Evolutionary conservation across 495 filamentous ascomycete species (phyloP).

Genomic region (Aspergillus egyptiacus): DNA sequence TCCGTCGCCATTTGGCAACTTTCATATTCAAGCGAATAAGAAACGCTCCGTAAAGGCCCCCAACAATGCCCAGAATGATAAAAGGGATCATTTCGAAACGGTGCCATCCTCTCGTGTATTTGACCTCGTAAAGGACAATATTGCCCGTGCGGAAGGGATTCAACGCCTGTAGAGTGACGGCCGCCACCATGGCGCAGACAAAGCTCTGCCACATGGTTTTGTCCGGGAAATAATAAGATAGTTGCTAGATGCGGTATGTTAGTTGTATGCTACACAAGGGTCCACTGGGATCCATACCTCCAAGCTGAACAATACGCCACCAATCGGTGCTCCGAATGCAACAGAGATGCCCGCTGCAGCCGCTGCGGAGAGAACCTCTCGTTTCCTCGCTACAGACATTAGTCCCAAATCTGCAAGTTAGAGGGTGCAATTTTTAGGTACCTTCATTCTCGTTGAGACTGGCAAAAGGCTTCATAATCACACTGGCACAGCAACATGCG

Average conservation of each 20-base stretch:
- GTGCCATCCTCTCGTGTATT: constrained; percentile 88
- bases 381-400: constrained; percentile 67
- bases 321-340: constrained; percentile 94
- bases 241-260: constrained; percentile 48
- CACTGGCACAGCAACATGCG: constrained; percentile 92
- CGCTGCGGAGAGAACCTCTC: constrained; percentile 90
- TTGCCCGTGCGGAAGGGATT: constrained; percentile 96
- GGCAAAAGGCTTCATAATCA: constrained; percentile 87
- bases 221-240: constrained; percentile 98
- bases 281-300: constrained; percentile 48
- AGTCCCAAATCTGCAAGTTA: not conserved
- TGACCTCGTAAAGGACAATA: constrained; percentile 94
- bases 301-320: constrained; percentile 85
- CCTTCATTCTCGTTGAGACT: constrained; percentile 86
- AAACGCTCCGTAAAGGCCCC: constrained; percentile 86
- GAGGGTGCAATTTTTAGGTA: constrained; percentile 19
- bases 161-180: constrained; percentile 84
- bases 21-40: constrained; percentile 94
- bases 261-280: not conserved
- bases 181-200: constrained; percentile 96
- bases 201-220: constrained; percentile 99
- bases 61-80: constrained; percentile 77
- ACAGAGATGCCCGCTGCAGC: constrained; percentile 94
- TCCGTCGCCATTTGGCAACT: constrained; percentile 74
- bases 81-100: constrained; percentile 91